Percentiles rank a stretch among this genome's conserved stretches.
Conservation (phyloP, 176 grass and related monocot genomes). For the Typha latifolia region DNA sequence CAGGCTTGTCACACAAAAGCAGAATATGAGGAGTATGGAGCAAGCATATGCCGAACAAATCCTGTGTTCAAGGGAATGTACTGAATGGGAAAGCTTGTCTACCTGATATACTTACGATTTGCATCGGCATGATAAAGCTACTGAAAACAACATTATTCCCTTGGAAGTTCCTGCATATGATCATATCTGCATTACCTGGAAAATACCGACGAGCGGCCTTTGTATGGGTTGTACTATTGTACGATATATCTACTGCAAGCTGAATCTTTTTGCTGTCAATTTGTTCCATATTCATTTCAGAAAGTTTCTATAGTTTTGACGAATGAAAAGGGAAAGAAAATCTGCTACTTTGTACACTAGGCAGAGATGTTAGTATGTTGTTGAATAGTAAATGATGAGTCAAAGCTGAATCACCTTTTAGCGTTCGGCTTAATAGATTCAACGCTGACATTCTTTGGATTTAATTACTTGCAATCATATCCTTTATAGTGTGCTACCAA, state of each 20-base stretch:
- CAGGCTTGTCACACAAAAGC: conserved; percentile 99
- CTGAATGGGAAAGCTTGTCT: conserved; percentile 9
- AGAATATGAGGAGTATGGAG: conserved; percentile 94
- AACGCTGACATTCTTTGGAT: neutral
- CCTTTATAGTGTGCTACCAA: neutral
- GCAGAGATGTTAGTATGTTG: neutral
- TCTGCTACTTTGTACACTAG: neutral
- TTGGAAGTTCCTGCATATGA: neutral
- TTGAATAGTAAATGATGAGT: neutral
- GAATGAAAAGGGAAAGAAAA: neutral
- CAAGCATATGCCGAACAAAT: conserved; percentile 85
- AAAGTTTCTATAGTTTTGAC: neutral
- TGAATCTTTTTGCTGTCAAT: neutral
- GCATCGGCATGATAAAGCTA: neutral
- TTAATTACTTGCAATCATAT: neutral
- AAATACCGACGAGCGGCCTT: neutral
- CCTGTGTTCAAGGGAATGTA: conserved; percentile 99
- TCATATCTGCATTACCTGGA: neutral
- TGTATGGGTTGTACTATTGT: neutral
- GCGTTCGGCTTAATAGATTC: neutral
- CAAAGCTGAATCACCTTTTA: too few relatives aligned
- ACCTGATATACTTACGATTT: neutral
- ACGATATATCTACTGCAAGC: neutral
- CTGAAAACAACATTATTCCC: neutral
- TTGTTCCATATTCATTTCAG: conserved; percentile 2